Percentiles rank a stretch among this genome's conserved stretches.
phyloP scores from a whole-genome alignment of 805 yeast species.

The Teunomyces funiuensis region DNA sequence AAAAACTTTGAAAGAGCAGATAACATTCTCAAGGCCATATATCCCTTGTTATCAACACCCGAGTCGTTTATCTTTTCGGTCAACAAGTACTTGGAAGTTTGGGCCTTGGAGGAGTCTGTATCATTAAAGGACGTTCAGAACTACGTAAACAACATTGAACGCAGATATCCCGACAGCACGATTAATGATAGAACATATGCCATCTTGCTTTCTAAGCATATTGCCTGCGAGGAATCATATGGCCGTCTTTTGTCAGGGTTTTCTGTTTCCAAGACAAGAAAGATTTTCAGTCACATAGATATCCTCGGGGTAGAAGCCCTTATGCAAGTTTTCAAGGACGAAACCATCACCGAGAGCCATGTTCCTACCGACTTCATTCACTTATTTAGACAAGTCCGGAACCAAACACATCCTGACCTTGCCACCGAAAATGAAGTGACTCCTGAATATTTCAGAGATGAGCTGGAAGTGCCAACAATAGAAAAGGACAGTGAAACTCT shows the following conservation, averaged over 20 bases:
- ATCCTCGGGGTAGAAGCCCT: constrained; percentile 51
- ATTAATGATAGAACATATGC: constrained; percentile 59
- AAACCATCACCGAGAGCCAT: constrained; percentile 23
- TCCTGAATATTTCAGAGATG: constrained; percentile 31
- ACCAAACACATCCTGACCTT: constrained; percentile 6
- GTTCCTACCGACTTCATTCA: constrained; percentile 35
- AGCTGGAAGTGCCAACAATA: constrained; percentile 39
- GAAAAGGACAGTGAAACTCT: constrained; percentile 57
- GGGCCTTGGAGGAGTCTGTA: constrained; percentile 40
- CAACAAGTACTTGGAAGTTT: constrained; percentile 57
- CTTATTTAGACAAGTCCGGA: constrained; percentile 28
- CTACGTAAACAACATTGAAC: constrained; percentile 36
- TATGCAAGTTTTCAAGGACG: constrained; percentile 29
- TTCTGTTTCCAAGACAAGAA: constrained; percentile 19
- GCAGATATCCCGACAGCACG: constrained; percentile 23
- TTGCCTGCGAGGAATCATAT: constrained; percentile 13
- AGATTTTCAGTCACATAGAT: constrained; percentile 49
- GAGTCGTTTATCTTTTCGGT: constrained; percentile 62
- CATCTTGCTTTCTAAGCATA: constrained; percentile 48
- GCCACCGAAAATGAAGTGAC: constrained; percentile 10
- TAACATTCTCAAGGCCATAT: constrained; percentile 60
- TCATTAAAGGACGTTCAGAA: constrained; percentile 43
- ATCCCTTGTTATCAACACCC: constrained; percentile 42
- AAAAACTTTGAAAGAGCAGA: constrained; percentile 70
- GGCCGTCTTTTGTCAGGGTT: constrained; percentile 8